Evolutionary conservation across 2,329 filamentous ascomycete genomes (phyloP).

Genomic region (Stachybotrys chlorohalonatus): DNA sequence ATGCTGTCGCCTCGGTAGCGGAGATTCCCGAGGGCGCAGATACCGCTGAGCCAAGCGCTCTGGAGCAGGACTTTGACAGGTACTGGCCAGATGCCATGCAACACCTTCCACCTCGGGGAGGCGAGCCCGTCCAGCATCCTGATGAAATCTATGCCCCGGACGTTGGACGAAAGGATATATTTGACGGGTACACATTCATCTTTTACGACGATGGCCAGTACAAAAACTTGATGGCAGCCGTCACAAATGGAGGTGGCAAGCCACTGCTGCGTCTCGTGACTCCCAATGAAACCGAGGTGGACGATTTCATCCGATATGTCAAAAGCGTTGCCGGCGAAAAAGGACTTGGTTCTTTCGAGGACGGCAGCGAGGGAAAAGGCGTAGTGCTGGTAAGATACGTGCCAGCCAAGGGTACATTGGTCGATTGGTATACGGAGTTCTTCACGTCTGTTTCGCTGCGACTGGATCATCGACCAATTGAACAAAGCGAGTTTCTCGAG

Average conservation of each 20-base stretch:
- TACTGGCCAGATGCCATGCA: slow-evolving; percentile 69
- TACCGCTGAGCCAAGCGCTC: slow-evolving; percentile 37
- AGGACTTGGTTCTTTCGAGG: slow-evolving; percentile 53
- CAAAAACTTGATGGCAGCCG: slow-evolving; percentile 62
- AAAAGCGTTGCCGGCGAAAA: slow-evolving; percentile 68
- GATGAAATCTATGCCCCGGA: slow-evolving; percentile 67
- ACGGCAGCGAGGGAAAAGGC: slow-evolving; percentile 56
- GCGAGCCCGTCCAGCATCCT: slow-evolving; percentile 63
- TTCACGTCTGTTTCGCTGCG: slow-evolving; percentile 59
- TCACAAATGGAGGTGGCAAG: slow-evolving; percentile 77
- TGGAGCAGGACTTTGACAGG: slow-evolving; percentile 73
- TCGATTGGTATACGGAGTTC: slow-evolving; percentile 62
- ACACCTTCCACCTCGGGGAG: slow-evolving; percentile 64
- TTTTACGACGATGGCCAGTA: slow-evolving; percentile 73
- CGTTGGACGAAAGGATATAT: slow-evolving; percentile 56
- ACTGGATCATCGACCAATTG: slow-evolving; percentile 73
- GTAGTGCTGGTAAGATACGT: slow-evolving; percentile 72
- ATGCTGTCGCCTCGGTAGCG: slow-evolving; percentile 58
- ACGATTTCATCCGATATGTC: slow-evolving; percentile 72
- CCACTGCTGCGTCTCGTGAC: slow-evolving; percentile 57
- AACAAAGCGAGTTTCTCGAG: slow-evolving; percentile 87
- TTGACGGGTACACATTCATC: slow-evolving; percentile 81
- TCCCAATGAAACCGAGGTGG: slow-evolving; percentile 53
- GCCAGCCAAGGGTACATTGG: slow-evolving; percentile 42
- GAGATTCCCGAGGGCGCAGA: slow-evolving; percentile 36